Conservation (phyloP, 2,329 filamentous ascomycete species). For the Phialophora chinensis region DNA sequence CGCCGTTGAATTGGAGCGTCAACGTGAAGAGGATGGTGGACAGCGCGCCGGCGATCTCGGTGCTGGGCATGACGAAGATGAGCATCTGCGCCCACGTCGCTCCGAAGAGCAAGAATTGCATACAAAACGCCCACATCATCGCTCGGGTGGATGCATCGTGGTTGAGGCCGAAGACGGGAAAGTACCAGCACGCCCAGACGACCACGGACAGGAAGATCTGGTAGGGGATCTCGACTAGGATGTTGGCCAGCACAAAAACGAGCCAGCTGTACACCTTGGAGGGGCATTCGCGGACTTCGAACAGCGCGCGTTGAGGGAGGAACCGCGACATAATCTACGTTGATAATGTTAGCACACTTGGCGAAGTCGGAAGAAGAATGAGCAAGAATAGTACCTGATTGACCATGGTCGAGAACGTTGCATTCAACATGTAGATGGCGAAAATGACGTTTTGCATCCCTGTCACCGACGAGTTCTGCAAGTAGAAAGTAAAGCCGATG, state of each 20-base stretch:
- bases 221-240: slow-evolving; percentile 72
- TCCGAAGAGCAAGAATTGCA: slow-evolving; percentile 74
- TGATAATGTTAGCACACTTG: slow-evolving; percentile 38
- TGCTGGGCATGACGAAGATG: slow-evolving; percentile 70
- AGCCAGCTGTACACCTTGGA: slow-evolving; percentile 76
- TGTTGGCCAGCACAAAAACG: slow-evolving; percentile 72
- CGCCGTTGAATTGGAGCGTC: slow-evolving; percentile 73
- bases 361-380: slow-evolving; percentile 58
- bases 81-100: slow-evolving; percentile 79
- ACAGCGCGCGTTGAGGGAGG: slow-evolving; percentile 71
- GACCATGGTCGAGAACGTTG: slow-evolving; percentile 60
- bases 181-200: slow-evolving; percentile 78
- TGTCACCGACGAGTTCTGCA: slow-evolving; percentile 65
- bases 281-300: slow-evolving; percentile 70
- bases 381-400: slow-evolving; percentile 54
- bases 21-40: slow-evolving; percentile 77
- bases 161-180: slow-evolving; percentile 68
- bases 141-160: slow-evolving; percentile 53
- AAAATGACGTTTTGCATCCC: slow-evolving; percentile 78
- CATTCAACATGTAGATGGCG: slow-evolving; percentile 70
- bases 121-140: slow-evolving; percentile 66
- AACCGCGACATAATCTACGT: slow-evolving; percentile 67
- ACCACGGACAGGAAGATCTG: slow-evolving; percentile 67
- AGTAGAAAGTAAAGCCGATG: slow-evolving; percentile 67
- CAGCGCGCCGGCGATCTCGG: slow-evolving; percentile 74